Base-by-base conservation (phyloP, 352 stramenopile species). In the Phytophthora fragariaefolia region DNA sequence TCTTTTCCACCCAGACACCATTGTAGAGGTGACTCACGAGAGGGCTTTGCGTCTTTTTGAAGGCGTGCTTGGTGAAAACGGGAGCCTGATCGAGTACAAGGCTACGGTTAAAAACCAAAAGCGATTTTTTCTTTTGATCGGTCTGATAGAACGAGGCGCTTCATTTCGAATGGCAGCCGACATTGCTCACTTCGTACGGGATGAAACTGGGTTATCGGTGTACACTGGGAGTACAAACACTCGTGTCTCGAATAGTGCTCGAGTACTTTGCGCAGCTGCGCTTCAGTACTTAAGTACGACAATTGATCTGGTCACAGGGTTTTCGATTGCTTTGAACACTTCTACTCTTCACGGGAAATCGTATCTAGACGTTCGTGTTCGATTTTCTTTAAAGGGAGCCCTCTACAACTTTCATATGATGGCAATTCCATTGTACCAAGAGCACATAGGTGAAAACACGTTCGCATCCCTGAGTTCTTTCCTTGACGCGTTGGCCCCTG, bases 161-260 rank as follows among this genome's bases (percentile, higher is more conserved):
- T 55, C 17, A 18, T 55, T 43, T 38, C 30, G 27, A 55, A 55
- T 43, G 48, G 48, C 48, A 26, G 48, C 28, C 17, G 48, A 45
- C 9, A 42, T 42, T 22, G 28, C 26, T 18, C 27, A 43, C 6
- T 23, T 27, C 27, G 27, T 55, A 42, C 28, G 4, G 10, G 24
- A 55, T 26, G 28, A 55, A 55, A 43, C 48, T 4, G 48, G 27
- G 15, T 23, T 55, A 2, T 42, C 17, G 18, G n/a, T 55, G 48
- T 55, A 43, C 27, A 30, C 1, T 28, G 48, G 48, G 10, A 26
- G 48, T 17, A 55, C 48, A 8, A 27, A 55, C 15, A 43, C 23
- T 20, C 27, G 26, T 18, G 48, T 55, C 7, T 55, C 26, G n/a
- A 55, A 55, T 27, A 20, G 17, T 36, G 48, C 27, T 27, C 17